Evolutionary conservation across 257 asterid species (phyloP).

Genomic region (Catharanthus roseus): DNA sequence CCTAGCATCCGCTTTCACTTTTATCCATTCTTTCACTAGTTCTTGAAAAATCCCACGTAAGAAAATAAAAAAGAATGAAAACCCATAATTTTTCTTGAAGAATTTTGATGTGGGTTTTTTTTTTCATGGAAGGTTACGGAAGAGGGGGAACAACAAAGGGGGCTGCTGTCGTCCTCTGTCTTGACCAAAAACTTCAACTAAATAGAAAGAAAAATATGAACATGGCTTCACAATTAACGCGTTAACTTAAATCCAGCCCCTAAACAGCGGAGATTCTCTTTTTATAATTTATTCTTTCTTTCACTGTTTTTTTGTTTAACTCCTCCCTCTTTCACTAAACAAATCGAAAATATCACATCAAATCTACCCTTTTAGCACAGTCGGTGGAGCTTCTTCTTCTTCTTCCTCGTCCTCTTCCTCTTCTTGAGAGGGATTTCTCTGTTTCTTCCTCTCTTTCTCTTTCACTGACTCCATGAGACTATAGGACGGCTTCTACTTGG

Average conservation of each 20-base stretch:
- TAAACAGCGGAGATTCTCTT: conserved; percentile 30
- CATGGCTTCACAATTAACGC: conserved; percentile 34
- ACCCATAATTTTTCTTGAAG: background rate
- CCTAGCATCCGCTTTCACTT: background rate
- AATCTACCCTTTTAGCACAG: conserved; percentile 21
- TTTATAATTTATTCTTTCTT: background rate
- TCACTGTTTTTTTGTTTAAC: too few relatives aligned
- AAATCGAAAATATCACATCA: conserved; percentile 14
- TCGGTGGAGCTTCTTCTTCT: conserved; percentile 20
- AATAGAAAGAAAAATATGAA: background rate
- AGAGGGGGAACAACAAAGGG: background rate
- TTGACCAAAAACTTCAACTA: background rate
- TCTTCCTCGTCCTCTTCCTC: conserved; percentile 6
- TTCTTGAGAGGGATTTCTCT: conserved; percentile 3
- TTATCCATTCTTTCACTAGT: background rate
- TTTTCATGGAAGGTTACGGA: background rate
- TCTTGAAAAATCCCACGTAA: background rate
- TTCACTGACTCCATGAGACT: background rate
- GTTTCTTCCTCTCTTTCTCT: conserved; percentile 14
- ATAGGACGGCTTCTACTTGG: background rate
- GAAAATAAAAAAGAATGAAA: background rate
- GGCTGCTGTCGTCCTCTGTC: background rate
- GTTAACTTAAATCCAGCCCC: conserved; percentile 51
- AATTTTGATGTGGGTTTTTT: background rate
- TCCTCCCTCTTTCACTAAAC: conserved; percentile 17